Conservation (phyloP, 2,329 filamentous ascomycete genomes). For the Elsinoe necatrix region DNA sequence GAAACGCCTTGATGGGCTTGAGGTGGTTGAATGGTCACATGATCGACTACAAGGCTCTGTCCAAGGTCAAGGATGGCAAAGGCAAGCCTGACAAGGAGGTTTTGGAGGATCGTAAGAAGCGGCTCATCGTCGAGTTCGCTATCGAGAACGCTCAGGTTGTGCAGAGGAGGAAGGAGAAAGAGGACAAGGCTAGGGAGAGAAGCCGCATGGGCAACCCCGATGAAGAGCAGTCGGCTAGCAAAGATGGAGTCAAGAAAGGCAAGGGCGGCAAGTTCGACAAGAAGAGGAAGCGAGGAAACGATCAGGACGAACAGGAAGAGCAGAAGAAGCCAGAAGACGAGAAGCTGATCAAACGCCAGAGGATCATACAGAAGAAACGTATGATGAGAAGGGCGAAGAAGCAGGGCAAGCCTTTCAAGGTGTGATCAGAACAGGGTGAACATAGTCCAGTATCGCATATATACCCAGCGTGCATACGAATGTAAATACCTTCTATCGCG, state of each 20-base stretch:
- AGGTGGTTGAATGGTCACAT: conserved; percentile 82
- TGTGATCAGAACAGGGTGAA: neutral
- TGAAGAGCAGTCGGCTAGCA: neutral
- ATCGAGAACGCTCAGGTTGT: conserved; percentile 98
- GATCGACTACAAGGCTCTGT: conserved; percentile 43
- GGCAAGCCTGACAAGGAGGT: conserved; percentile 35
- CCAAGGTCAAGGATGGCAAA: conserved; percentile 35
- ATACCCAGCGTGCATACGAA: neutral
- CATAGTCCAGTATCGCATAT: neutral
- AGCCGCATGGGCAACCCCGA: conserved; percentile 24
- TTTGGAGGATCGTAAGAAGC: conserved; percentile 68
- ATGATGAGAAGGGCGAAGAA: conserved; percentile 54
- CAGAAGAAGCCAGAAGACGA: conserved; percentile 41
- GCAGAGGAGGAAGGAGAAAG: conserved; percentile 60
- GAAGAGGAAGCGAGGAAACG: conserved; percentile 34
- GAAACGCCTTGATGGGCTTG: conserved; percentile 88
- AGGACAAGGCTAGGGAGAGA: conserved; percentile 47
- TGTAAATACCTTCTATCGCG: neutral
- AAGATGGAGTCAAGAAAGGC: conserved; percentile 14
- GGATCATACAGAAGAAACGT: conserved; percentile 78
- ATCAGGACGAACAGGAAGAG: conserved; percentile 20
- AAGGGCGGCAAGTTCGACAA: conserved; percentile 21
- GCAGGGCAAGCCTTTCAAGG: conserved; percentile 29
- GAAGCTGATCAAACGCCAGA: conserved; percentile 54
- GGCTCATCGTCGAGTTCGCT: conserved; percentile 90